Evolutionary conservation across 2,329 filamentous ascomycete genomes (phyloP).

Genomic region (Elsinoe arachidis): DNA sequence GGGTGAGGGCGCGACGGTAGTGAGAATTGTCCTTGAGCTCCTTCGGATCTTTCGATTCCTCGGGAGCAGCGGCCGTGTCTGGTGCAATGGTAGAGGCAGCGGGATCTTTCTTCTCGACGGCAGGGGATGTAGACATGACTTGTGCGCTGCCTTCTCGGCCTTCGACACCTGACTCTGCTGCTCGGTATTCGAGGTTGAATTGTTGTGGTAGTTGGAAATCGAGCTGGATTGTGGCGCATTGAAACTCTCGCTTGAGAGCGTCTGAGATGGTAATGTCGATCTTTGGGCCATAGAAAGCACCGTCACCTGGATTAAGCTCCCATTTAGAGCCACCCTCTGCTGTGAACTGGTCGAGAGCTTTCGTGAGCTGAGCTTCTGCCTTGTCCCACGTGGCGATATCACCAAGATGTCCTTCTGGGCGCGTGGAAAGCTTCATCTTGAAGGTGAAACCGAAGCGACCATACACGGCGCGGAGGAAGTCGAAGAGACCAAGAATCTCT

Average conservation of each 20-base stretch:
- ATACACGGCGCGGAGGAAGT: conserved; percentile 74
- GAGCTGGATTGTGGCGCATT: conserved; percentile 90
- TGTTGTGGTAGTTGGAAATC: conserved; percentile 80
- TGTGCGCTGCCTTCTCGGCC: conserved; percentile 33
- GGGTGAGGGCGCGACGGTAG: conserved; percentile 46
- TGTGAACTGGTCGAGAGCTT: conserved; percentile 71
- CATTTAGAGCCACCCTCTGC: conserved; percentile 56
- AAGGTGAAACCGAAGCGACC: conserved; percentile 81
- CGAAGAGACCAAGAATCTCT: conserved; percentile 76
- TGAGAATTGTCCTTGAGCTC: conserved; percentile 20
- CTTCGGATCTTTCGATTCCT: conserved; percentile 19
- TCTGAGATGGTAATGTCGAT: conserved; percentile 95
- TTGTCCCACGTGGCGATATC: conserved; percentile 79
- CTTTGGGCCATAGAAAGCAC: conserved; percentile 97
- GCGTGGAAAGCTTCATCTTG: conserved; percentile 89
- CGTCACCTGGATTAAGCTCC: conserved; percentile 89
- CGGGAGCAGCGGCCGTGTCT: conserved; percentile 18
- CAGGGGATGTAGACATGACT: conserved; percentile 26
- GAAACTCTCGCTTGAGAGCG: conserved; percentile 72
- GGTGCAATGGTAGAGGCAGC: conserved; percentile 34
- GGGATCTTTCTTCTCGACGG: conserved; percentile 33
- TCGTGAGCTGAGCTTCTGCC: conserved; percentile 71
- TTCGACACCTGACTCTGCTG: conserved; percentile 50
- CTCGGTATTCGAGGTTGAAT: conserved; percentile 82
- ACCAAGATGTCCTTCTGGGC: conserved; percentile 81